Evolutionary conservation across 1,284 basidiomycete species (phyloP).

Genomic region (Pseudozyma hubeiensis): DNA sequence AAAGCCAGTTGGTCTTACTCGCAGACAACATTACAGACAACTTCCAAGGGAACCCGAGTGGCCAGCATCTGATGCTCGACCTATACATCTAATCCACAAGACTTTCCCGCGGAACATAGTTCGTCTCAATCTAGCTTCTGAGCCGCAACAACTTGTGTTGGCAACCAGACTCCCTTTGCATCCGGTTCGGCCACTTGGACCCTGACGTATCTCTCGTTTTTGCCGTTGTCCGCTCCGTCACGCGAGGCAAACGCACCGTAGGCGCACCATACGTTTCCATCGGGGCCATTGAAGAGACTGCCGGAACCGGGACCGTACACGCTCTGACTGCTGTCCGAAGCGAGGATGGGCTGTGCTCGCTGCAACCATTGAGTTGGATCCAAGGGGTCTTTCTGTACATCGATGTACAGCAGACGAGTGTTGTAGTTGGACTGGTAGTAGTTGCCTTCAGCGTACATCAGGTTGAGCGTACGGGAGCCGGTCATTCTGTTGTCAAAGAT

Average conservation of each 20-base stretch:
- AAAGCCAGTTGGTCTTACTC: too few species aligned
- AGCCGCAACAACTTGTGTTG: conserved; percentile 33
- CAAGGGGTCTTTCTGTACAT: conserved; percentile 28
- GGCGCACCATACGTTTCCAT: conserved; percentile 29
- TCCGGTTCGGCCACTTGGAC: conserved; percentile 40
- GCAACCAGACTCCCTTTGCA: conserved; percentile 37
- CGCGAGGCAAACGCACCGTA: conserved; percentile 38
- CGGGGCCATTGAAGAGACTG: conserved; percentile 32
- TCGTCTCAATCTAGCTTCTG: conserved; percentile 18
- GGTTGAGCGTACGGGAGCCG: conserved; percentile 37
- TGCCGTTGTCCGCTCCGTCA: conserved; percentile 31
- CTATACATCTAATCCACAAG: too few species aligned
- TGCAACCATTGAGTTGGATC: conserved; percentile 27
- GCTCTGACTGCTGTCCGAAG: conserved; percentile 26
- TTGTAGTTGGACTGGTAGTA: conserved; percentile 47
- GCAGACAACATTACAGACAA: too few species aligned
- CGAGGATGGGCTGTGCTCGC: conserved; percentile 28
- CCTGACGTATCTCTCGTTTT: conserved; percentile 34
- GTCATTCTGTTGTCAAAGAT: conserved; percentile 30
- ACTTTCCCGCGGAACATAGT: too few species aligned
- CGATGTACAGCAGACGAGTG: conserved; percentile 36
- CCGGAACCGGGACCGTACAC: conserved; percentile 41
- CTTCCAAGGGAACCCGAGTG: neutral
- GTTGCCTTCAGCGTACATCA: conserved; percentile 46
- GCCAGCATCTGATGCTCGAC: neutral